A percentile compares a stretch with the other conserved stretches of the same genome.
Evolutionary conservation across 306 rosid species (phyloP).

Genomic region (Ormosia emarginata): DNA sequence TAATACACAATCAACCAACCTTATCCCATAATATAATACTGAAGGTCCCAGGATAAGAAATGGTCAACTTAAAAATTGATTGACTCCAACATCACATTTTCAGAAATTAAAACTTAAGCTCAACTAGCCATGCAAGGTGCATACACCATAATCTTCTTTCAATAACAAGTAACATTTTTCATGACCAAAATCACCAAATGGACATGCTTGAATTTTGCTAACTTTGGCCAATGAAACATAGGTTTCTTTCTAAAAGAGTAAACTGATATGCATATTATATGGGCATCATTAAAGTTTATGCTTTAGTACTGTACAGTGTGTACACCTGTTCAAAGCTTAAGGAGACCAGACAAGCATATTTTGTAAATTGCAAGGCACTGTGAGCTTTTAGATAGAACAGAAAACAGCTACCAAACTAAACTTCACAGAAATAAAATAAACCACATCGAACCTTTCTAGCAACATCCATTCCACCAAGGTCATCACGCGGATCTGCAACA

Average conservation of each 20-base stretch:
- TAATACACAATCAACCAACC: not conserved
- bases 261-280: not conserved
- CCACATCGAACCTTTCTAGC: constrained; percentile 81
- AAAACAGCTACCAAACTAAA: not conserved
- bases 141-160: not conserved
- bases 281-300: not conserved
- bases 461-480: constrained; percentile 94
- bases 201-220: not conserved
- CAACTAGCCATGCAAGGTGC: not conserved
- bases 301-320: not conserved
- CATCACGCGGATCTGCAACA: constrained; percentile 96
- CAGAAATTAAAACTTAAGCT: not conserved
- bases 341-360: not conserved
- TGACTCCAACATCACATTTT: not conserved
- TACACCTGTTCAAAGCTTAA: not conserved
- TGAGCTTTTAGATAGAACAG: not conserved
- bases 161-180: not conserved
- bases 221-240: not conserved
- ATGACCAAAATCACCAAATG: not conserved
- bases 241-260: not conserved
- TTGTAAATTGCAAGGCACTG: not conserved
- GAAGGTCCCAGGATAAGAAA: constrained; percentile 4
- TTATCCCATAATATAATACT: not conserved
- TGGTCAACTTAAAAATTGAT: not conserved
- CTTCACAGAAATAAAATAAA: constrained; percentile 11